These are phyloP conservation scores for Aspergillus fijiensis DNA, from an alignment of 2,329 filamentous ascomycete species.

Conservation along the genomic window DNA sequence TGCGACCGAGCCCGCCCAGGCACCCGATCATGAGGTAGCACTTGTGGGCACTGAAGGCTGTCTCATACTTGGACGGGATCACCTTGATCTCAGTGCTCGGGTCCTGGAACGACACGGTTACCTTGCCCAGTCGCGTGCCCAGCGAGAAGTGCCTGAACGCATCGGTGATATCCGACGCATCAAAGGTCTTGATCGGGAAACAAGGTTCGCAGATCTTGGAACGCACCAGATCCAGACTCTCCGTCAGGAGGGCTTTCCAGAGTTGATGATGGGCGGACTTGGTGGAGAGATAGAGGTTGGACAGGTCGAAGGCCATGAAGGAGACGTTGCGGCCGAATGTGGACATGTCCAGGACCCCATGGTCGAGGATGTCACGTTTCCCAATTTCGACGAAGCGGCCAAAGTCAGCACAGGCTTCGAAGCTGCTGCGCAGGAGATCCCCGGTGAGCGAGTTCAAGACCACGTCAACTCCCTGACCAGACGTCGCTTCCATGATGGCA, in stretches of 20 bases:
- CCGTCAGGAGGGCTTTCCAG: slow-evolving; percentile 11
- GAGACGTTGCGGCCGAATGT: background rate
- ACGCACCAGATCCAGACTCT: background rate
- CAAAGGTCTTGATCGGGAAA: background rate
- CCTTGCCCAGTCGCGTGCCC: background rate
- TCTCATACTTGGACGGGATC: background rate
- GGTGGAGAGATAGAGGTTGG: background rate
- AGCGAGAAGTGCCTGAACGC: background rate
- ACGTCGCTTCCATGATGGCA: slow-evolving; percentile 2
- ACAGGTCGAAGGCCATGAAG: slow-evolving; percentile 12
- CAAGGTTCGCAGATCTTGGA: background rate
- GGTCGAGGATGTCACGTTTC: slow-evolving; percentile 8
- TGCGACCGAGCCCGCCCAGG: slow-evolving; percentile 56
- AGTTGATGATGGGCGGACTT: slow-evolving; percentile 19
- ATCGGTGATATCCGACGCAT: background rate
- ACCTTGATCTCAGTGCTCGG: background rate
- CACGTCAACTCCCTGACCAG: slow-evolving; percentile 13
- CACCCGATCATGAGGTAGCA: slow-evolving; percentile 58
- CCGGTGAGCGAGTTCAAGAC: slow-evolving; percentile 15
- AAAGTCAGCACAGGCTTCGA: slow-evolving; percentile 5
- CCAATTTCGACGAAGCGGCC: slow-evolving; percentile 18
- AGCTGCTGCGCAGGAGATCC: slow-evolving; percentile 11
- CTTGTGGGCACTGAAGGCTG: slow-evolving; percentile 24
- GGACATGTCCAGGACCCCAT: background rate
- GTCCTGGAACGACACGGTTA: background rate